Percentiles rank a stretch among this genome's conserved stretches.
phyloP scores from a whole-genome alignment of 1,284 basidiomycete genomes.

The Caloboletus firmus region DNA sequence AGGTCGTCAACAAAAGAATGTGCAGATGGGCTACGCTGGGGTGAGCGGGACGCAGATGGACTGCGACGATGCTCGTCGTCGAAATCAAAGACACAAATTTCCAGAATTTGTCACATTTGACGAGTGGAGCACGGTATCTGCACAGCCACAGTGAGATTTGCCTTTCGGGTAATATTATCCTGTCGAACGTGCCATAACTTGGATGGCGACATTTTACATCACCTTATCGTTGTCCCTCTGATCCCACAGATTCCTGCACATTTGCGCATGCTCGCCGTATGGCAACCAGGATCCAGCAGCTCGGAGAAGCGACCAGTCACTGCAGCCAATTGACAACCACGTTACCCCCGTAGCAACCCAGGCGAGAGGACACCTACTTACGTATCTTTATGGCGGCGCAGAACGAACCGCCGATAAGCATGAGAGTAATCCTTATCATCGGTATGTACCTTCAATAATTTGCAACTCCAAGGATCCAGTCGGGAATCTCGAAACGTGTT shows the following conservation, averaged over 20 bases:
- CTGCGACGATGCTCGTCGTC: constrained; percentile 16
- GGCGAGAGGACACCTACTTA: constrained; percentile 6
- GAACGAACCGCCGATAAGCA: constrained; percentile 1
- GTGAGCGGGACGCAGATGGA: constrained; percentile 3
- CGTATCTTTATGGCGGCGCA: constrained; percentile 3
- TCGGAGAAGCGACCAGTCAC: background rate
- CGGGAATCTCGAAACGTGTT: constrained; percentile 4
- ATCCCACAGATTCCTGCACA: background rate
- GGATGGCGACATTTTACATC: constrained; percentile 4
- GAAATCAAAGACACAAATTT: constrained; percentile 21
- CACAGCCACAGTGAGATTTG: constrained; percentile 24
- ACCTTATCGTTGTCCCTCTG: constrained; percentile 3
- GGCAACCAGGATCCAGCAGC: too few relatives aligned
- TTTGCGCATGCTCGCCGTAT: background rate
- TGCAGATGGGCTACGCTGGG: constrained; percentile 2
- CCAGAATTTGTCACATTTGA: constrained; percentile 25
- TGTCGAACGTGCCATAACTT: background rate
- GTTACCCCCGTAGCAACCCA: constrained; percentile 2
- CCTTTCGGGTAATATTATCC: constrained; percentile 12
- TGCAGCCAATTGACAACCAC: background rate
- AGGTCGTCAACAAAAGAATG: constrained; percentile 23
- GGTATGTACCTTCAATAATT: background rate
- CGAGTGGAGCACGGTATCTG: constrained; percentile 18
- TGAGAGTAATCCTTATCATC: constrained; percentile 18
- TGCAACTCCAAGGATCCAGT: background rate